Evolutionary conservation across 345 rosid genomes (phyloP).

Genomic region (Aquilaria yunnanensis): DNA sequence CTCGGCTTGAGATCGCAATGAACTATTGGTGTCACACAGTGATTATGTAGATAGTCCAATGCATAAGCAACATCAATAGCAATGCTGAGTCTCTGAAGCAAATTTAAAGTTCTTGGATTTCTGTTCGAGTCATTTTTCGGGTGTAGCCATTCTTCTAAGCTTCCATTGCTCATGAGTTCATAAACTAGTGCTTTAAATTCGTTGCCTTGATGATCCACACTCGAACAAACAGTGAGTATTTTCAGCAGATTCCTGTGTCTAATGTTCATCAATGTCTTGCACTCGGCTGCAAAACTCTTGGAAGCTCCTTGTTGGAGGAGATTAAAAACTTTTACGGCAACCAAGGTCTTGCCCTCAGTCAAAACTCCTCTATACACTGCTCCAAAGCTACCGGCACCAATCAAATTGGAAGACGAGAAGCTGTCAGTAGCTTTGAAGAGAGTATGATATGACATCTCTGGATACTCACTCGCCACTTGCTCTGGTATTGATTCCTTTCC

Average conservation of each 20-base stretch:
- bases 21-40: not conserved
- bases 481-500: not conserved
- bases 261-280: slow-evolving; percentile 12
- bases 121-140: not conserved
- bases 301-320: slow-evolving; percentile 17
- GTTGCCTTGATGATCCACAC: slow-evolving; percentile 7
- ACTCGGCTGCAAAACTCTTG: slow-evolving; percentile 18
- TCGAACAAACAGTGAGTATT: slow-evolving; percentile 12
- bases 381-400: slow-evolving; percentile 29
- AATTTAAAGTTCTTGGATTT: not conserved
- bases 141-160: slow-evolving; percentile 15
- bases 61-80: slow-evolving; percentile 1
- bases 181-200: slow-evolving; percentile 19
- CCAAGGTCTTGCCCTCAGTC: not conserved
- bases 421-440: slow-evolving; percentile 18
- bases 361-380: slow-evolving; percentile 20
- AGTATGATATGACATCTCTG: slow-evolving; percentile 2
- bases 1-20: slow-evolving; percentile 16
- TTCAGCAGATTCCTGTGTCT: slow-evolving; percentile 21
- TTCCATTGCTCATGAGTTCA: slow-evolving; percentile 20
- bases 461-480: not conserved
- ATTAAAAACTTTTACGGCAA: slow-evolving; percentile 18
- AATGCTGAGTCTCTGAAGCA: slow-evolving; percentile 6
- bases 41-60: slow-evolving; percentile 11
- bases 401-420: slow-evolving; percentile 13